A percentile compares a stretch with the other conserved stretches of the same genome.
These are phyloP conservation scores for Adansonia grandidieri DNA, from an alignment of 441 rosid genomes.

Conservation along the genomic window DNA sequence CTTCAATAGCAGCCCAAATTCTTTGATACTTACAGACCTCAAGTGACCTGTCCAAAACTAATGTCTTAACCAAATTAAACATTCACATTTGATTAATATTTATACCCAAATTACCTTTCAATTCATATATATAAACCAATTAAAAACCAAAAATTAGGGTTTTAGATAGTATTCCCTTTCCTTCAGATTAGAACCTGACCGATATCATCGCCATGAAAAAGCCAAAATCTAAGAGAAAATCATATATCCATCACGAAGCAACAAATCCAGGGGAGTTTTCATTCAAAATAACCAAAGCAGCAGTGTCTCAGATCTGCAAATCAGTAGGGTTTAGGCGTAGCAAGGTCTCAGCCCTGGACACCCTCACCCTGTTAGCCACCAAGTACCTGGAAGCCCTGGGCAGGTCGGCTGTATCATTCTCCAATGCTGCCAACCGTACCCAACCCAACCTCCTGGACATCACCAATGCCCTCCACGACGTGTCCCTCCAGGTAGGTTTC, in stretches of 20 bases:
- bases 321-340: constrained; percentile 23
- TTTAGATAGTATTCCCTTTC: neutral
- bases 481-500: constrained; percentile 19
- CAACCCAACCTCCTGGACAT: constrained; percentile 24
- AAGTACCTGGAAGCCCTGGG: constrained; percentile 27
- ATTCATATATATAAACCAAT: neutral
- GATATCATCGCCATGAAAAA: neutral
- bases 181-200: too few relatives aligned
- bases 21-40: too few relatives aligned
- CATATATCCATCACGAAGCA: neutral
- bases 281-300: constrained; percentile 18
- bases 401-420: constrained; percentile 21
- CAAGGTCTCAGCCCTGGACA: neutral
- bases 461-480: constrained; percentile 24
- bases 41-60: too few relatives aligned
- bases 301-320: constrained; percentile 28
- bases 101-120: too few relatives aligned
- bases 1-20: too few relatives aligned
- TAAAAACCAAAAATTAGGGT: neutral
- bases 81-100: too few relatives aligned
- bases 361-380: constrained; percentile 26
- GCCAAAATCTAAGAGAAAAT: neutral
- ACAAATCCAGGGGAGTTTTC: constrained; percentile 5
- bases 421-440: constrained; percentile 13
- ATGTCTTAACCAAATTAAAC: too few relatives aligned